Percentiles rank a stretch among this genome's conserved stretches.
Conservation (phyloP, 192 early-diverging fungal species). For the Tieghemiomyces parasiticus region DNA sequence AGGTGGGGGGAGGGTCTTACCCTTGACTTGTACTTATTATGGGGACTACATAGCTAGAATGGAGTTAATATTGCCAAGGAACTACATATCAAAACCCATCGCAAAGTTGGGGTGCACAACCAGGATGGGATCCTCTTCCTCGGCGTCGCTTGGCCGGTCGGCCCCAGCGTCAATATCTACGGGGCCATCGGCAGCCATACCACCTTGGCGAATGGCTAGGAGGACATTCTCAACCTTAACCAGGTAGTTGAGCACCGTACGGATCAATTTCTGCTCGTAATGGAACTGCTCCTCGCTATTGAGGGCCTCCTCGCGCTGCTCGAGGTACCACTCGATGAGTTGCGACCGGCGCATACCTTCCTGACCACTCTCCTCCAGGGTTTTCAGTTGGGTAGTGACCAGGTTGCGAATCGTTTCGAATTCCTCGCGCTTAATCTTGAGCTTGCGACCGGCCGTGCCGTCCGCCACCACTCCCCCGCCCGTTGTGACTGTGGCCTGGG, state of each 20-base stretch:
- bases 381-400: constrained; percentile 28
- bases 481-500: constrained; percentile 8
- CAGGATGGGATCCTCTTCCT: constrained; percentile 14
- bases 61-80: too few relatives aligned
- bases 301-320: constrained; percentile 41
- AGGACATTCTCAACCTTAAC: constrained; percentile 41
- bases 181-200: neutral
- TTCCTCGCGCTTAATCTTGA: constrained; percentile 45
- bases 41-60: too few relatives aligned
- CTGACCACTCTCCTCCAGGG: constrained; percentile 15
- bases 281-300: constrained; percentile 42
- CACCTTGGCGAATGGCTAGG: constrained; percentile 12
- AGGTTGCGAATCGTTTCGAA: constrained; percentile 36
- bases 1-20: too few relatives aligned
- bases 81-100: constrained; percentile 12
- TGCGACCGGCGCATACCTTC: constrained; percentile 35
- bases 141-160: neutral
- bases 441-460: constrained; percentile 12
- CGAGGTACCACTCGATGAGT: constrained; percentile 59
- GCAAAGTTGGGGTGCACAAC: constrained; percentile 33
- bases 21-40: too few relatives aligned
- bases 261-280: constrained; percentile 40
- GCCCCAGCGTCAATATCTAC: neutral
- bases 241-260: constrained; percentile 50
- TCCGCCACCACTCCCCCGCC: constrained; percentile 21